Evolutionary conservation across 257 asterid species (phyloP).

Genomic region (Anisodus acutangulus): DNA sequence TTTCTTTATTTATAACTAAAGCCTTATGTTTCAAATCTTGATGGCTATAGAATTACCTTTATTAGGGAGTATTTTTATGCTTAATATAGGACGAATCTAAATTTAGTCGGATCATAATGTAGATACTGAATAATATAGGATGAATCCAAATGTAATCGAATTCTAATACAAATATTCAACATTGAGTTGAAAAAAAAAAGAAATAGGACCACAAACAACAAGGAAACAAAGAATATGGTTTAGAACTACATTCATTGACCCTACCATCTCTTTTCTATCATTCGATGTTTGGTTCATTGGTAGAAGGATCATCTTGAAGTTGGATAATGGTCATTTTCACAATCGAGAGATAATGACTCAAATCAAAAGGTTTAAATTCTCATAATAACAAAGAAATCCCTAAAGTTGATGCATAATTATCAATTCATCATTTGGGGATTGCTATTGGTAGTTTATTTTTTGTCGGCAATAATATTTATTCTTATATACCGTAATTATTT

Average conservation of each 20-base stretch:
- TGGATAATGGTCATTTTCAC: background rate
- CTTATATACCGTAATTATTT: background rate
- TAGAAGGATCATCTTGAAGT: background rate
- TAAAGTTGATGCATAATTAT: background rate
- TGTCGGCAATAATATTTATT: background rate
- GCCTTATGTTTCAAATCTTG: too few relatives aligned
- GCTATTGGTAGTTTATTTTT: background rate
- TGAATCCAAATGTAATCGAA: background rate
- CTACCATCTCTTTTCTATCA: background rate
- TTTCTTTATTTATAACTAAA: too few relatives aligned
- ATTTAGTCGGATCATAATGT: too few relatives aligned
- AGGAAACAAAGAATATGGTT: background rate
- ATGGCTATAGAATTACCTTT: too few relatives aligned
- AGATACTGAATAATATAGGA: too few relatives aligned
- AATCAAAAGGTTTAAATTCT: background rate
- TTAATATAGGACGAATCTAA: too few relatives aligned
- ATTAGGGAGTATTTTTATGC: too few relatives aligned
- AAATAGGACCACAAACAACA: background rate
- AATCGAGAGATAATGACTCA: background rate
- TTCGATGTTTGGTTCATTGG: background rate
- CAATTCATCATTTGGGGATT: background rate
- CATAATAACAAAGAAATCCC: background rate
- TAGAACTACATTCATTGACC: background rate
- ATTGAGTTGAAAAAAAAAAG: background rate
- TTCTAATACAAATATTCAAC: background rate